Percentiles rank a stretch among this genome's conserved stretches.
phyloP scores from a whole-genome alignment of 2,329 filamentous ascomycete species.

The Mycosphaerella arachidis region DNA sequence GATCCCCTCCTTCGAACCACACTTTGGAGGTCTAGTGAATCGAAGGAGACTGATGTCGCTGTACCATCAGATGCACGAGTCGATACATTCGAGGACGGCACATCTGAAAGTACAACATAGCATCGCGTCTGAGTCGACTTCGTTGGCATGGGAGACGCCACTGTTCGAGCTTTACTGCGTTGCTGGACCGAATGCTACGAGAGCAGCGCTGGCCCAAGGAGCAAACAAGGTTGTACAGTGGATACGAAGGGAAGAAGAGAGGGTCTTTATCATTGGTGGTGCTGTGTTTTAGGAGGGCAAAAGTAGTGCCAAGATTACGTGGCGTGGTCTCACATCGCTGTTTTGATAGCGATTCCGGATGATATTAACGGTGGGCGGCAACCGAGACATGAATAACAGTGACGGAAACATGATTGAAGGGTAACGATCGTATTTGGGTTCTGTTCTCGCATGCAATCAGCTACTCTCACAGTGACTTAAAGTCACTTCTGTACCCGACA shows the following conservation, averaged over 20 bases:
- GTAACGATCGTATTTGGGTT: not conserved
- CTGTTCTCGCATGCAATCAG: not conserved
- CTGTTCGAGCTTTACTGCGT: slow-evolving; percentile 93
- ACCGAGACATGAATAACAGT: not conserved
- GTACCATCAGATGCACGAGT: slow-evolving; percentile 79
- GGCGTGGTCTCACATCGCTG: not conserved
- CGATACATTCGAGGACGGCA: slow-evolving; percentile 77
- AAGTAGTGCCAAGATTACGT: not conserved
- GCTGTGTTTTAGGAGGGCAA: slow-evolving; percentile 57
- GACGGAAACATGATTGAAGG: not conserved
- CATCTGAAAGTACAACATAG: slow-evolving; percentile 83
- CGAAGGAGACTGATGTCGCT: slow-evolving; percentile 64
- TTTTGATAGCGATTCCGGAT: not conserved
- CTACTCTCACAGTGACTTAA: not conserved
- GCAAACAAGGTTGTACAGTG: slow-evolving; percentile 88
- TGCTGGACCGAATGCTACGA: slow-evolving; percentile 64
- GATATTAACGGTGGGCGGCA: no score
- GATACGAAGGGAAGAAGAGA: slow-evolving; percentile 86
- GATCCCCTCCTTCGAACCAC: slow-evolving; percentile 74
- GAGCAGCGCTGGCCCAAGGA: slow-evolving; percentile 69
- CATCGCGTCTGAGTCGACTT: slow-evolving; percentile 68
- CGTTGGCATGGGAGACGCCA: slow-evolving; percentile 85
- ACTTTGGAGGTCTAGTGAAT: slow-evolving; percentile 49
- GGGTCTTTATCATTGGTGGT: slow-evolving; percentile 95
- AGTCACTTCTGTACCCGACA: not conserved